Percentiles rank a stretch among this genome's conserved stretches.
phyloP scores from a whole-genome alignment of 1,284 basidiomycete species.

The Exobasidium cylindrosporum region DNA sequence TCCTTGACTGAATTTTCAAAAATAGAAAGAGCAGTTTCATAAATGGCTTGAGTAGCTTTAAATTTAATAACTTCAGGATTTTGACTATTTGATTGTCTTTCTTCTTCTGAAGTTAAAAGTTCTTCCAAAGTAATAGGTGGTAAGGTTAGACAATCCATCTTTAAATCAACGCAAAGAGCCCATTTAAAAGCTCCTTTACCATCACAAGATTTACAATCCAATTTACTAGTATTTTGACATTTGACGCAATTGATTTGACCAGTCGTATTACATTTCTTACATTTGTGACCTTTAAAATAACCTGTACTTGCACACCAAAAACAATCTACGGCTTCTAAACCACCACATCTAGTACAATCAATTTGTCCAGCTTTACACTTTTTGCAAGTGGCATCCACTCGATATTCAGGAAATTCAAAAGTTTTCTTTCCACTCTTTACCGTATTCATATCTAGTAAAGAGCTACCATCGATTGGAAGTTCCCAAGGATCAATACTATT shows the following conservation, averaged over 20 bases:
- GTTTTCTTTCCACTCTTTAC: neutral
- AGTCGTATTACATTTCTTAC: slow-evolving; percentile 1
- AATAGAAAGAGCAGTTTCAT: neutral
- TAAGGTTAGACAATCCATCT: slow-evolving; percentile 6
- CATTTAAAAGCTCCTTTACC: slow-evolving; percentile 3
- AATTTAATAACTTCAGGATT: neutral
- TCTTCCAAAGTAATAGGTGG: slow-evolving; percentile 7
- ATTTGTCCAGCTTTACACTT: neutral
- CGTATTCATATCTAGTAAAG: neutral
- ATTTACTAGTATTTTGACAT: slow-evolving; percentile 12
- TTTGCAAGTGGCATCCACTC: neutral
- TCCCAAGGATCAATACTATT: neutral
- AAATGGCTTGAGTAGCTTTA: slow-evolving; percentile 3
- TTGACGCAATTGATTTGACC: neutral
- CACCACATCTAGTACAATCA: slow-evolving; percentile 3
- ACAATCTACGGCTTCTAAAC: neutral
- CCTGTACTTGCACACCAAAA: slow-evolving; percentile 16
- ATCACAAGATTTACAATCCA: slow-evolving; percentile 10
- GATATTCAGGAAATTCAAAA: slow-evolving; percentile 5
- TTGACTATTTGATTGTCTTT: neutral
- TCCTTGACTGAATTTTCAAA: neutral
- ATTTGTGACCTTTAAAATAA: neutral
- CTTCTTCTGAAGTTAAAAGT: neutral
- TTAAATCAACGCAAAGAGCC: slow-evolving; percentile 15
- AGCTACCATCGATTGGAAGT: neutral